Evolutionary conservation across 371 early-diverging fungal genomes (phyloP), one percentile per base, ranked within the genome.

Genomic region (Actinomortierella ambigua): DNA sequence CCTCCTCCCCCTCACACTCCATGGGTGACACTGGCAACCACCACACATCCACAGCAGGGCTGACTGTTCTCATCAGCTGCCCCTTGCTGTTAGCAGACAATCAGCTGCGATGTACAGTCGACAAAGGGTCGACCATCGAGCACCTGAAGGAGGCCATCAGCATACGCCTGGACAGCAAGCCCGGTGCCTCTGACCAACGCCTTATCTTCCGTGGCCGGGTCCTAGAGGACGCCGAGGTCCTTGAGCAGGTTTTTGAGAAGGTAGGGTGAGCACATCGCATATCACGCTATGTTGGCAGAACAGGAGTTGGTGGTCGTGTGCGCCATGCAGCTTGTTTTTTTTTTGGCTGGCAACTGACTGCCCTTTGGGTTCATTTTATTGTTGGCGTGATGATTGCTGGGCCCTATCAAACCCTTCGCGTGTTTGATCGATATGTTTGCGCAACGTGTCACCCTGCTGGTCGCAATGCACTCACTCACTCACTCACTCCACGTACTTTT

Each of bases 121-220:
- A 55, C 40, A 53, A 55, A 7, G 42, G 61, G 43, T 57, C 65
- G 22, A 58, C 70, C 5, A 59, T 70, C 40, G 57, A 55, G 15
- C 57, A 70, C 39, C 55, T 70, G 34, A 70, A 70, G 39, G 63
- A 65, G 26, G 43, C 62, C 23, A 65, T 71, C n/a, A 52, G 42
- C 57, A 44, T 59, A 41, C 65, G 66, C 55, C 63, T 65, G 14
- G 66, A 65, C 26, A 26, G 55, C n/a, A 53, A 49, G 18, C 59
- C 55, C 0, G 26, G 43, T n/a, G 1, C 59, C 24, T 34, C 66
- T 9, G 71, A 71, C 50, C 59, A 59, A 28, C 71, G 71, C 13
- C 62, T 71, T 24, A 71, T 71, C 59, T 71, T 48, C 50, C 53
- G 66, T 27, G 71, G 71, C 13, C 65, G 65, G 15, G 61, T 70